Base-by-base conservation (phyloP, 177 flowering plant species). In the Tripterygium wilfordii region DNA sequence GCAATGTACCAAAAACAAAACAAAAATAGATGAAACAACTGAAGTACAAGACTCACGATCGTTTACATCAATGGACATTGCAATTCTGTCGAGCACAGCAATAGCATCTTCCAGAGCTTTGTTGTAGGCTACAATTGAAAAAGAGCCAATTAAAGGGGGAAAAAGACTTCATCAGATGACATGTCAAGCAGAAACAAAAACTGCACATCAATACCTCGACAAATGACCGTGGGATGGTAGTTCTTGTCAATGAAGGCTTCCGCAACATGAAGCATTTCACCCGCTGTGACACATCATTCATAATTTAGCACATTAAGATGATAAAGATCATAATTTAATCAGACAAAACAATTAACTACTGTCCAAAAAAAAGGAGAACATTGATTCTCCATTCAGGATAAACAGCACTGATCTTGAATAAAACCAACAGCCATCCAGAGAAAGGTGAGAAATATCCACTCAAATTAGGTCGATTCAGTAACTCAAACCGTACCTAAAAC, bases 181-280 rank as follows among this genome's bases (percentile, higher is more conserved):
- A n/a, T n/a, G n/a, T n/a, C 10, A 48, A 31, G 16, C 13, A 25
- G 25, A 40, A 20, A 2, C 42, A 10, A 37, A 5, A 25, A 9
- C 4, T 10, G 1, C 17, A n/a, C 27, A 30, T 9, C 4, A 45
- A 52, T 78, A 90, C 98, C 96, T 70, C 91, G 75, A 61, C 96
- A 87, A 31, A 90, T 83, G 33, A 90, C 96, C 13, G 96, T 85
- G 15, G 98, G 98, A 58, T 90, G 98, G 63, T 72, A 87, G 16
- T 54, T 79, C 62, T 87, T 87, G 57, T 83, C 83, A 59, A 90
- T 73, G 60, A 85, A 90, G 19, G 91, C 98, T 74, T 90, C 95
- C 0, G 92, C 96, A 45, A 90, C 96, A 68, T 90, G 98, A 36
- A 90, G 88, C 98, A 90, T 90, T 70, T 90, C 98, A 51, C 98